Base-by-base conservation (phyloP, 495 filamentous ascomycete species). In the Aspergillus diversus region DNA sequence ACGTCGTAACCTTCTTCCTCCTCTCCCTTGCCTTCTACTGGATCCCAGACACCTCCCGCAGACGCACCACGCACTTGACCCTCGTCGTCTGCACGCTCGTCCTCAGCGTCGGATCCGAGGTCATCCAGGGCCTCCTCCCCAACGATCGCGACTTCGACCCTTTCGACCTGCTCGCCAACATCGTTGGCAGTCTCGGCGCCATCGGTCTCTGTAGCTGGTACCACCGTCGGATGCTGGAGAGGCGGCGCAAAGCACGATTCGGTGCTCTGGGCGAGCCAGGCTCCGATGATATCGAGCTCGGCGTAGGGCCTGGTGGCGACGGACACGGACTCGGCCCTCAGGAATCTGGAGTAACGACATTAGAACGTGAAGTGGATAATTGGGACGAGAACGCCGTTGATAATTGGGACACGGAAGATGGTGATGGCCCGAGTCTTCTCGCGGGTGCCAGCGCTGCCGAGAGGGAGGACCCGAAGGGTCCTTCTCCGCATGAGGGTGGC, bases 11-110 rank as follows among this genome's bases (percentile, higher is more conserved):
- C 63, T 97, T 99, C 81, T 96, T 97, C 85, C 66, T 90, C 60
- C 80, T 99, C 31, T 94, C 96, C 12, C 65, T 91, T 42, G 79
- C 81, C 68, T 98, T 97, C 84, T 99, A 99, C 87, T 99, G 94
- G 93, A 90, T 96, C 70, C 75, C 97, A 69, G 95, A 99, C 71
- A 93, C 93, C 48, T 87, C 88, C 53, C 90, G 96, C 53, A 86
- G 93, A 34, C 90, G 94, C 61, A 88, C 86, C 21, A 77, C 96
- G 15, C 90, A 98, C 73, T 73, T 97, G 53, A 97, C 93, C 27
- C 77, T 98, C n/a, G 64, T 92, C 15, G 81, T 93, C 61, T 91
- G 89, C 77, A 95, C 92, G 9, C 75, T 84, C 37, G 77, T 82
- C 27, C 83, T 95, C 0, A 90, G 91, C 34, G 71, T 97, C 65